Percentiles rank a stretch among this genome's conserved stretches.
phyloP scores from a whole-genome alignment of 2,329 filamentous ascomycete species.

The Thielaviopsis populi region DNA sequence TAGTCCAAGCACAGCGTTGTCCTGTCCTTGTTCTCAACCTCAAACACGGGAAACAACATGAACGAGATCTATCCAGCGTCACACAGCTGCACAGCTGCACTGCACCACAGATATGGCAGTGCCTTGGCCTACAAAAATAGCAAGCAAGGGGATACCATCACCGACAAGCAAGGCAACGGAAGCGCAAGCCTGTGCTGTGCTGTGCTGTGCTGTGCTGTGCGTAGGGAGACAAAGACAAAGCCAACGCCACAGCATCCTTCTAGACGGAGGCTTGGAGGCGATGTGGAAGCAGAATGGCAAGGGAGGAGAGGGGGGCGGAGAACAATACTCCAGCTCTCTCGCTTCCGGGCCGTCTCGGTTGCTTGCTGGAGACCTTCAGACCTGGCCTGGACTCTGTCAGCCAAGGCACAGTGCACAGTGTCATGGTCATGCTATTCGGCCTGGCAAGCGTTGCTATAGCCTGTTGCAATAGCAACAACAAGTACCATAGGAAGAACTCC shows the following conservation, averaged over 20 bases:
- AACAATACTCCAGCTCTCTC: background rate
- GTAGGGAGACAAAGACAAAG: background rate
- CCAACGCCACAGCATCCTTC: constrained; percentile 3
- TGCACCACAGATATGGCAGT: background rate
- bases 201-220: too few species aligned
- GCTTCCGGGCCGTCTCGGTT: background rate
- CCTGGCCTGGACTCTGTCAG: background rate
- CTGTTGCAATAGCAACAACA: background rate
- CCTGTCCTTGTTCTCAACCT: constrained; percentile 8
- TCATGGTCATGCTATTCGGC: too few species aligned
- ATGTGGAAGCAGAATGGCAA: background rate
- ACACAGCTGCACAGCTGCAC: constrained; percentile 9
- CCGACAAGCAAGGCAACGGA: background rate
- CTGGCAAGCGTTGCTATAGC: too few species aligned
- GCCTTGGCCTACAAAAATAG: background rate
- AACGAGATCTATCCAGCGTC: constrained; percentile 13
- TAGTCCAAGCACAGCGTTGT: background rate
- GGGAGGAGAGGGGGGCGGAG: background rate
- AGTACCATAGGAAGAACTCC: background rate
- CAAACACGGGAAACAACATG: constrained; percentile 17
- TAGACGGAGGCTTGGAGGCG: background rate
- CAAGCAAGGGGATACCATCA: background rate
- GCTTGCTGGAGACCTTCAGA: background rate
- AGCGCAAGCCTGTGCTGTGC: background rate
- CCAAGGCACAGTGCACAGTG: too few species aligned